Percentiles rank a stretch among this genome's conserved stretches.
phyloP scores from a whole-genome alignment of 176 grass and related monocot species.

The Tillandsia fasciculata region DNA sequence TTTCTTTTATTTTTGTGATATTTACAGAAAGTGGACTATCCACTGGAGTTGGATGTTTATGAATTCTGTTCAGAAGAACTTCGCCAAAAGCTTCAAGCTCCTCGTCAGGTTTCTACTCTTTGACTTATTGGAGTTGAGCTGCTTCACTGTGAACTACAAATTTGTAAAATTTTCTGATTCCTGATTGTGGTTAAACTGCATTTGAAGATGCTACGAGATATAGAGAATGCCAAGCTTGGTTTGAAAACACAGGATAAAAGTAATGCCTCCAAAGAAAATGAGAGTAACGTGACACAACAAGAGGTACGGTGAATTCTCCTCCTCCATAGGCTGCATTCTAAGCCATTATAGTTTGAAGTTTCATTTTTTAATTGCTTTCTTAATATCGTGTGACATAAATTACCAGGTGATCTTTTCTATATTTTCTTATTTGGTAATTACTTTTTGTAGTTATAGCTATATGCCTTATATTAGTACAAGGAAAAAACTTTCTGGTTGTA shows the following conservation, averaged over 20 bases:
- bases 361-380: too few species aligned
- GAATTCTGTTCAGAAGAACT: slow-evolving; percentile 99
- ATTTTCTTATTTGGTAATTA: too few species aligned
- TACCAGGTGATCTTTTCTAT: too few species aligned
- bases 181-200: slow-evolving; percentile 23
- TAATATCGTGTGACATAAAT: too few species aligned
- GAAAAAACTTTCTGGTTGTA: too few species aligned
- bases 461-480: too few species aligned
- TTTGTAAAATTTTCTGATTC: slow-evolving; percentile 11
- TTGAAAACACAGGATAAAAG: slow-evolving; percentile 53
- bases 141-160: slow-evolving; percentile 2
- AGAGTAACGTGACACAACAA: slow-evolving; percentile 28
- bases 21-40: slow-evolving; percentile 93
- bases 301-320: slow-evolving; percentile 13
- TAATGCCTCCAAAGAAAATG: slow-evolving; percentile 53
- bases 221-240: slow-evolving; percentile 84
- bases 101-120: slow-evolving; percentile 61
- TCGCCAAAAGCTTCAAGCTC: slow-evolving; percentile 74
- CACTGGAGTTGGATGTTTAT: slow-evolving; percentile 95
- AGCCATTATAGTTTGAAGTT: too few species aligned
- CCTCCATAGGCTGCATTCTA: background rate
- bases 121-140: slow-evolving; percentile 42
- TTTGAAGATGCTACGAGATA: slow-evolving; percentile 78
- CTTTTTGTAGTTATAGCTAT: too few species aligned
- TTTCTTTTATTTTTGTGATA: slow-evolving; percentile 10